Conservation (phyloP, 2,329 filamentous ascomycete species). For the Lecanicillium sp. region DNA sequence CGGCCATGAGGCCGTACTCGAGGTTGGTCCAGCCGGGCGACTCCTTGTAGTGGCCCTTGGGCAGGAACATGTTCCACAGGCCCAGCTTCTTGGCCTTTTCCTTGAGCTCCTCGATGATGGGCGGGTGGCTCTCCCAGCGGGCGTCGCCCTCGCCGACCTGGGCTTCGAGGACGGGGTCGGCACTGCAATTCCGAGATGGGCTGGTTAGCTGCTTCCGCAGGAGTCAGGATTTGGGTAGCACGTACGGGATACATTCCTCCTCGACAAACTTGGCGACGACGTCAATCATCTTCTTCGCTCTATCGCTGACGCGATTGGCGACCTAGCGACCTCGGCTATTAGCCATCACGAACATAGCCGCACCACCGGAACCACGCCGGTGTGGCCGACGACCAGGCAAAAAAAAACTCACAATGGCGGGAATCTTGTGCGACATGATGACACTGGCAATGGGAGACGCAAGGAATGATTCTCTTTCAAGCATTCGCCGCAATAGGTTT, state of each 20-base stretch:
- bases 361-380: too few species aligned
- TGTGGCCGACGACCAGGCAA: constrained; percentile 2
- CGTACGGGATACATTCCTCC: constrained; percentile 81
- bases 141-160: constrained; percentile 69
- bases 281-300: constrained; percentile 77
- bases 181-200: constrained; percentile 36
- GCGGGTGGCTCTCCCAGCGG: constrained; percentile 74
- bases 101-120: constrained; percentile 85
- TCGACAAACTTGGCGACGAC: constrained; percentile 93
- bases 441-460: constrained; percentile 5
- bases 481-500: constrained; percentile 5
- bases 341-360: constrained; percentile 1
- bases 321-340: constrained; percentile 25
- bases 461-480: constrained; percentile 6
- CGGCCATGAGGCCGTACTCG: constrained; percentile 96
- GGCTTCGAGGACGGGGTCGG: constrained; percentile 72
- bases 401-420: constrained; percentile 32
- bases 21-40: constrained; percentile 91
- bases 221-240: constrained; percentile 1
- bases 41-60: constrained; percentile 90
- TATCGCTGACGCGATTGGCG: constrained; percentile 64
- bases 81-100: constrained; percentile 72
- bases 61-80: constrained; percentile 97
- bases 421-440: constrained; percentile 37
- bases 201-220: background rate